phyloP scores from a whole-genome alignment of 305 asterid species.

The Rubia peregrina region DNA sequence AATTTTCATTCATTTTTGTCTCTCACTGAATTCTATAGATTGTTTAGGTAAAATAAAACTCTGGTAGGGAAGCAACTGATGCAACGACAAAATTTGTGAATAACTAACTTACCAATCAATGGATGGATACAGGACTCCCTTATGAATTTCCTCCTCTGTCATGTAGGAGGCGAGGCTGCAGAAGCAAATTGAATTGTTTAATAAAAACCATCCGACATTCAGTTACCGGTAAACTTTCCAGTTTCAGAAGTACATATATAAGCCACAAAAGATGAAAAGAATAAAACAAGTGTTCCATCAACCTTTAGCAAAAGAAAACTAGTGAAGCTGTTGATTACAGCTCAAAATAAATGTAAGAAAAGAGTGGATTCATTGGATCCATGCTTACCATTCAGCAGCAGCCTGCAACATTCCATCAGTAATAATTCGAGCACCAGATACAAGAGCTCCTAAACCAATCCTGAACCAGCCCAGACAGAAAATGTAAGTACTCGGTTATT shows the following conservation, averaged over 20 bases:
- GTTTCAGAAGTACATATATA: neutral
- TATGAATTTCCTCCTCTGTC: conserved; percentile 75
- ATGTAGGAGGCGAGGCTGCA: conserved; percentile 96
- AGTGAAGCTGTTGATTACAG: neutral
- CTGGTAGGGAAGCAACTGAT: neutral
- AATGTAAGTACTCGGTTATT: conserved; percentile 9
- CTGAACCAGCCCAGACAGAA: conserved; percentile 37
- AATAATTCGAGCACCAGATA: conserved; percentile 81
- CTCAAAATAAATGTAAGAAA: neutral
- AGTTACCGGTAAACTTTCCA: neutral
- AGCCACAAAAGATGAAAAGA: neutral
- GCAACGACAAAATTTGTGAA: neutral
- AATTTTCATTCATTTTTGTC: neutral
- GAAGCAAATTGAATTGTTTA: conserved; percentile 17
- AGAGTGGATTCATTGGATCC: neutral
- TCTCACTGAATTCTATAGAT: neutral
- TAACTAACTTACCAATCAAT: conserved; percentile 50
- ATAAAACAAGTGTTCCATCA: too few species aligned
- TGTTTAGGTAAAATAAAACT: neutral
- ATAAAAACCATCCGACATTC: conserved; percentile 8
- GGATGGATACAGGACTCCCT: conserved; percentile 82
- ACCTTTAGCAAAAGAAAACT: too few species aligned
- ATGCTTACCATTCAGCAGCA: conserved; percentile 79
- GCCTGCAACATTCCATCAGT: conserved; percentile 94
- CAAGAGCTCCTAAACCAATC: conserved; percentile 96